phyloP scores from a whole-genome alignment of 192 early-diverging fungal genomes.

The Coemansia sp. region DNA sequence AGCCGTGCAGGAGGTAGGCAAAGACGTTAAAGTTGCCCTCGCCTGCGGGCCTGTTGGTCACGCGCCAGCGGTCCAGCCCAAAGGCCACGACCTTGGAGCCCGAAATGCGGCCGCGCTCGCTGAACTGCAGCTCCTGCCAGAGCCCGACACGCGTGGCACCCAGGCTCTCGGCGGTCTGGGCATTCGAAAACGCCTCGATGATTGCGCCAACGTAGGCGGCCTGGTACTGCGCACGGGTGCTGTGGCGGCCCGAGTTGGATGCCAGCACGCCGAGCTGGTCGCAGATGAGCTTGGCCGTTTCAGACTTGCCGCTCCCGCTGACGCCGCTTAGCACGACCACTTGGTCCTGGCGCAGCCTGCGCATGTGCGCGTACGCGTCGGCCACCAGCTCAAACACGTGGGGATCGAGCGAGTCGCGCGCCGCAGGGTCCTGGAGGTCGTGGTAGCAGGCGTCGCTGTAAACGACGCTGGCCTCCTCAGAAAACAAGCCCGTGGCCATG shows the following conservation, averaged over 20 bases:
- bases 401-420: conserved; percentile 45
- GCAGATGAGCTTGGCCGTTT: conserved; percentile 63
- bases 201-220: conserved; percentile 66
- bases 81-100: conserved; percentile 78
- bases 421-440: conserved; percentile 22
- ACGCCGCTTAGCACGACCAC: conserved; percentile 72
- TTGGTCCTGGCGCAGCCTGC: conserved; percentile 66
- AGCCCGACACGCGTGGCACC: conserved; percentile 73
- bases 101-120: conserved; percentile 73
- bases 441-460: conserved; percentile 50
- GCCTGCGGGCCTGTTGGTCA: conserved; percentile 50
- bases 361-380: conserved; percentile 65
- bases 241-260: conserved; percentile 71
- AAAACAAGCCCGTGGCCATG: conserved; percentile 23
- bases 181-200: conserved; percentile 76
- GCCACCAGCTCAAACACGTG: conserved; percentile 68
- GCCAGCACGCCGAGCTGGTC: conserved; percentile 73
- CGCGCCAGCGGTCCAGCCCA: conserved; percentile 59
- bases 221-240: conserved; percentile 62
- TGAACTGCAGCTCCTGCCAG: conserved; percentile 91
- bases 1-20: conserved; percentile 78
- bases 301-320: conserved; percentile 83
- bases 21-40: conserved; percentile 73
- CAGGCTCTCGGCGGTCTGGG: conserved; percentile 58
- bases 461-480: conserved; percentile 26